A percentile compares a stretch with the other conserved stretches of the same genome.
Evolutionary conservation across 1,139 yeast species (phyloP).

Genomic region (Schwanniomyces etchellsii): DNA sequence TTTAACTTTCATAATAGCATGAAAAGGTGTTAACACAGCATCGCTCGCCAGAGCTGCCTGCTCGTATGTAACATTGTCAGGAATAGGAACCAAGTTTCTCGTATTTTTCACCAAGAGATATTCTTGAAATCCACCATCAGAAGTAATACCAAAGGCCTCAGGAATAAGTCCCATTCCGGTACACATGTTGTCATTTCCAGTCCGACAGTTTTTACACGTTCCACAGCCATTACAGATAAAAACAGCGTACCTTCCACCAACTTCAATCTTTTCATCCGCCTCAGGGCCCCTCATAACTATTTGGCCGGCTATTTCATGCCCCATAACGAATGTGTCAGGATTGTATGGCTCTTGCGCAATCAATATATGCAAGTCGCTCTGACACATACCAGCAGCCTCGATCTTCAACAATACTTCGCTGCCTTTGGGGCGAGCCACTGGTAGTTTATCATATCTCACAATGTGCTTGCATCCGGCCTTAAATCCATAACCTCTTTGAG

Average conservation of each 20-base stretch:
- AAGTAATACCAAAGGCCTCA: slow-evolving; percentile 36
- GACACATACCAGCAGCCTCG: slow-evolving; percentile 50
- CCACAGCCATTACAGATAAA: slow-evolving; percentile 40
- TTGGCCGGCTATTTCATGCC: slow-evolving; percentile 54
- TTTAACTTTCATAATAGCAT: slow-evolving; percentile 39
- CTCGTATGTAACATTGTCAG: slow-evolving; percentile 40
- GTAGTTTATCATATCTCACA: slow-evolving; percentile 20
- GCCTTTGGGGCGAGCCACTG: slow-evolving; percentile 33
- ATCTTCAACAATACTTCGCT: slow-evolving; percentile 39
- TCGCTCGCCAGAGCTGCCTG: slow-evolving; percentile 47
- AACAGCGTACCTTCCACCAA: slow-evolving; percentile 34
- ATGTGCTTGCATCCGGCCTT: slow-evolving; percentile 14
- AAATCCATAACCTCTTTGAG: slow-evolving; percentile 23
- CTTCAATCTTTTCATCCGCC: slow-evolving; percentile 16
- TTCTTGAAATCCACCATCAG: slow-evolving; percentile 48
- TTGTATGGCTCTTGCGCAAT: slow-evolving; percentile 17
- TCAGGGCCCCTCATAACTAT: slow-evolving; percentile 36
- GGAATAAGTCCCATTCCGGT: slow-evolving; percentile 4
- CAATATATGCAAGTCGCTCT: slow-evolving; percentile 44
- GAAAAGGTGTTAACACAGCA: slow-evolving; percentile 48
- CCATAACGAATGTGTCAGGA: slow-evolving; percentile 40
- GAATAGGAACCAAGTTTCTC: slow-evolving; percentile 36
- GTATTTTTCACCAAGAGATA: slow-evolving; percentile 34
- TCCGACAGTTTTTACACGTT: slow-evolving; percentile 34
- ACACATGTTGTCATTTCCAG: slow-evolving; percentile 40